These are phyloP conservation scores for Yamadazyma spencermartinsiae DNA, from an alignment of 1,139 yeast species.

Conservation along the genomic window DNA sequence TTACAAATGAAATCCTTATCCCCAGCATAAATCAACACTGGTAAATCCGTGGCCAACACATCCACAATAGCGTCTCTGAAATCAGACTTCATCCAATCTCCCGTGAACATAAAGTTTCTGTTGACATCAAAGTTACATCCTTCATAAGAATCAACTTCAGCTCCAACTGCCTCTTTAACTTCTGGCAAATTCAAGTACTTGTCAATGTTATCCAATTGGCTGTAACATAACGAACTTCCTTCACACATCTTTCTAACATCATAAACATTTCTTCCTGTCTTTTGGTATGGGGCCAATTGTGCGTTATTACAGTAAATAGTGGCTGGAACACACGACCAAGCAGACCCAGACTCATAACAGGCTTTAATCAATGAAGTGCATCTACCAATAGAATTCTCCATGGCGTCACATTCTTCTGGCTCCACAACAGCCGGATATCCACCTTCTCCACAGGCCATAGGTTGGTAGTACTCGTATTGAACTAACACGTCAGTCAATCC, in stretches of 20 bases:
- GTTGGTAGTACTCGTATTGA: slow-evolving; percentile 86
- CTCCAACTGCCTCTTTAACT: slow-evolving; percentile 79
- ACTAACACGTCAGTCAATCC: slow-evolving; percentile 92
- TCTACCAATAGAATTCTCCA: slow-evolving; percentile 74
- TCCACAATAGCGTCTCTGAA: slow-evolving; percentile 58
- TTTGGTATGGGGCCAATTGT: slow-evolving; percentile 82
- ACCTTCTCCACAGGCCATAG: slow-evolving; percentile 97
- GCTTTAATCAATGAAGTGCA: slow-evolving; percentile 77
- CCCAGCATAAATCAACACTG: slow-evolving; percentile 79
- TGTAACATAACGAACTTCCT: slow-evolving; percentile 74
- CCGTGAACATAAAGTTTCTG: slow-evolving; percentile 80
- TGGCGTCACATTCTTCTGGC: slow-evolving; percentile 76
- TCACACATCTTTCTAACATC: slow-evolving; percentile 89
- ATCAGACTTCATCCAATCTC: slow-evolving; percentile 93
- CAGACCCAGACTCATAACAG: slow-evolving; percentile 77
- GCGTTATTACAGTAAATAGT: slow-evolving; percentile 87
- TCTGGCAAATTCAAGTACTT: slow-evolving; percentile 37
- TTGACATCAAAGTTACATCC: slow-evolving; percentile 85
- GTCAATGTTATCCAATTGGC: slow-evolving; percentile 31
- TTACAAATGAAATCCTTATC: slow-evolving; percentile 85
- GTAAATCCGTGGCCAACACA: slow-evolving; percentile 57
- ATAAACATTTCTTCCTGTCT: slow-evolving; percentile 90
- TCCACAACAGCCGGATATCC: slow-evolving; percentile 81
- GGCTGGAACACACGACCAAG: slow-evolving; percentile 94
- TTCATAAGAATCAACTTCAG: slow-evolving; percentile 81